Percentiles rank a stretch among this genome's conserved stretches.
Conservation (phyloP, 495 filamentous ascomycete species). For the Rostrohypoxylon terebratum region DNA sequence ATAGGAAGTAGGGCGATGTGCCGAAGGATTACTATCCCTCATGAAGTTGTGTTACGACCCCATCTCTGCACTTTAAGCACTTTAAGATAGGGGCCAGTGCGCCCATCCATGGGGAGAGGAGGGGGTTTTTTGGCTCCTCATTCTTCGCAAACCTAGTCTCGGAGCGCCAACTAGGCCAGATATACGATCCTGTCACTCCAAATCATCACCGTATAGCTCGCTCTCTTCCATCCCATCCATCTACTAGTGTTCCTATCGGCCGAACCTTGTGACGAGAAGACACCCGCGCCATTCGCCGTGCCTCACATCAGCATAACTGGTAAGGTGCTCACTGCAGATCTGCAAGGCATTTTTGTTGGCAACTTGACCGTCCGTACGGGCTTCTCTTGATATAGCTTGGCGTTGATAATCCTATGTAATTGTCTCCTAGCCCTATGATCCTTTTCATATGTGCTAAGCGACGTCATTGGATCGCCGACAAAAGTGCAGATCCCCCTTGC, state of each 20-base stretch:
- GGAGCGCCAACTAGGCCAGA: constrained; percentile 8
- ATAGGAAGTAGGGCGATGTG: constrained; percentile 17
- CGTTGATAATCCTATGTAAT: constrained; percentile 8
- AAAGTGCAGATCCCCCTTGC: constrained; percentile 31
- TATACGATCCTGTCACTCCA: constrained; percentile 13
- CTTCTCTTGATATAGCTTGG: constrained; percentile 28
- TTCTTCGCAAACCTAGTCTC: constrained; percentile 13
- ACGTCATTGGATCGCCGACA: constrained; percentile 35
- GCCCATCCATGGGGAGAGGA: neutral
- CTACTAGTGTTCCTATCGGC: constrained; percentile 14
- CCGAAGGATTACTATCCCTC: constrained; percentile 38
- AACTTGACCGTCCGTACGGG: constrained; percentile 16
- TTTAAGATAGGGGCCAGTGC: constrained; percentile 22
- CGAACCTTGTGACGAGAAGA: constrained; percentile 14
- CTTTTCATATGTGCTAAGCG: constrained; percentile 20
- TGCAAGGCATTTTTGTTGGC: constrained; percentile 32
- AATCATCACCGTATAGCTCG: constrained; percentile 13
- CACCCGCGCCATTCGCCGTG: constrained; percentile 15
- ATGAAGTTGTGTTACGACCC: constrained; percentile 37
- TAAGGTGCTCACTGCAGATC: constrained; percentile 52
- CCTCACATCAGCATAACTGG: constrained; percentile 31
- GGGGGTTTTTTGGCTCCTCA: neutral
- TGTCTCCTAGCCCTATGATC: constrained; percentile 27
- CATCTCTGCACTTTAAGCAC: constrained; percentile 12
- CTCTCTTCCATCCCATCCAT: constrained; percentile 14